phyloP scores from a whole-genome alignment of 2,329 filamentous ascomycete species.

The Blastomyces emzantsi region DNA sequence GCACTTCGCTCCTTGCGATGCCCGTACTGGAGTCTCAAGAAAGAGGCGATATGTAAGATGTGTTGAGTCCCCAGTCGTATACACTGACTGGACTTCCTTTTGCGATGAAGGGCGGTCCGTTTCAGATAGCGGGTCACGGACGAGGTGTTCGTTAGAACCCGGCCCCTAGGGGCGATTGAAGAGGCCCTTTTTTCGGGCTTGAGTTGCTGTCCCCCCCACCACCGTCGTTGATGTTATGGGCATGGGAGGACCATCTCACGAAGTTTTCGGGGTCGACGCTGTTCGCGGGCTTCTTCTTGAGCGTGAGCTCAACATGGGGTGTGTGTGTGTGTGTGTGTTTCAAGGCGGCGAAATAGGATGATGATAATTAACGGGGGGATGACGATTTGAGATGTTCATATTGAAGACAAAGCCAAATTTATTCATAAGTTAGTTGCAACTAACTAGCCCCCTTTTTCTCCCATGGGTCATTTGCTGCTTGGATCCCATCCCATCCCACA shows the following conservation, averaged over 20 bases:
- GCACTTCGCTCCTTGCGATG: not conserved
- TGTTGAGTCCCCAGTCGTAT: not conserved
- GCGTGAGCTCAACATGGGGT: not conserved
- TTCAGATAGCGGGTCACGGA: not conserved
- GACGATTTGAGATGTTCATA: too few relatives aligned
- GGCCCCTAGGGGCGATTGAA: not conserved
- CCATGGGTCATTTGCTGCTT: too few relatives aligned
- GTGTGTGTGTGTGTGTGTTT: too few relatives aligned
- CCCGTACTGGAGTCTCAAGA: not conserved
- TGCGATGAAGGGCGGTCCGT: not conserved
- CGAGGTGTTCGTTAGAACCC: not conserved
- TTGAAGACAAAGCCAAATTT: too few relatives aligned
- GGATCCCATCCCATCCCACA: too few relatives aligned
- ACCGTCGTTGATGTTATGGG: not conserved
- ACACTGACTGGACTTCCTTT: not conserved
- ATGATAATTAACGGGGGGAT: too few relatives aligned
- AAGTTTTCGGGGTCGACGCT: not conserved
- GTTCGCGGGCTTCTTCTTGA: not conserved
- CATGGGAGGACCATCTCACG: not conserved
- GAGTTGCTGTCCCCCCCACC: not conserved
- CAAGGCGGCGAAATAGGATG: too few relatives aligned
- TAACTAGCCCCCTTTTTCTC: too few relatives aligned
- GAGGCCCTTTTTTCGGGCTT: not conserved
- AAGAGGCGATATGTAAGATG: constrained; percentile 3
- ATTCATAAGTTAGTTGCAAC: too few relatives aligned